Evolutionary conservation across 306 rosid species (phyloP).

Genomic region (Begonia peltatifolia): DNA sequence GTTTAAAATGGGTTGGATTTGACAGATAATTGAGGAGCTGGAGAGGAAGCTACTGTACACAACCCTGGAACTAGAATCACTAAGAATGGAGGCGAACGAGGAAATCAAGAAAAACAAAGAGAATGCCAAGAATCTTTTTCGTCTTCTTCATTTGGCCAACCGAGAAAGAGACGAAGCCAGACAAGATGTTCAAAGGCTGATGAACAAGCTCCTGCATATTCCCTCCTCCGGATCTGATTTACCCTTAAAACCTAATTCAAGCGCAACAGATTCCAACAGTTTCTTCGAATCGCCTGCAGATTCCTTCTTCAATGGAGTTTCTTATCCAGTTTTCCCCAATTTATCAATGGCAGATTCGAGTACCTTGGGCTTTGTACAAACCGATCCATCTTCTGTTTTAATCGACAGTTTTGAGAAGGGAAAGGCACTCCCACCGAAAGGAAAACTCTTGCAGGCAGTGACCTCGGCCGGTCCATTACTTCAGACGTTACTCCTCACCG

Average conservation of each 20-base stretch:
- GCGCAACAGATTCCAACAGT: constrained; percentile 44
- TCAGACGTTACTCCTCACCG: constrained; percentile 37
- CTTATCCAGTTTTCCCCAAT: constrained; percentile 51
- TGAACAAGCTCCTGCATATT: constrained; percentile 11
- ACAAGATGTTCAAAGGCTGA: constrained; percentile 27
- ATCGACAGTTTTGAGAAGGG: constrained; percentile 29
- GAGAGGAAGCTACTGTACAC: constrained; percentile 29
- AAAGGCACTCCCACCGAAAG: constrained; percentile 44
- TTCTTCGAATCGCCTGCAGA: constrained; percentile 41
- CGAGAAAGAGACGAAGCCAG: constrained; percentile 60
- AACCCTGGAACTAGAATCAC: constrained; percentile 23
- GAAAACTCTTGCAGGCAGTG: constrained; percentile 50
- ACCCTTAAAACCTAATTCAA: constrained; percentile 46
- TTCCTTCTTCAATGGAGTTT: constrained; percentile 47
- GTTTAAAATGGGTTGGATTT: constrained; percentile 4
- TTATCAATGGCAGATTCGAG: constrained; percentile 38
- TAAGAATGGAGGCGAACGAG: constrained; percentile 21
- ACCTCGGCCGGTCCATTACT: constrained; percentile 57
- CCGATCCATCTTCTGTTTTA: constrained; percentile 24
- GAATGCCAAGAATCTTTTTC: constrained; percentile 15
- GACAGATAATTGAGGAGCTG: constrained; percentile 35
- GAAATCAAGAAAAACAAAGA: constrained; percentile 25
- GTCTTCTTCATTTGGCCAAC: constrained; percentile 22
- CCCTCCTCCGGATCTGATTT: constrained; percentile 13
- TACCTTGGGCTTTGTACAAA: constrained; percentile 16